phyloP scores from a whole-genome alignment of 148 eudicot species.

The Vaccinium vitisidaea region DNA sequence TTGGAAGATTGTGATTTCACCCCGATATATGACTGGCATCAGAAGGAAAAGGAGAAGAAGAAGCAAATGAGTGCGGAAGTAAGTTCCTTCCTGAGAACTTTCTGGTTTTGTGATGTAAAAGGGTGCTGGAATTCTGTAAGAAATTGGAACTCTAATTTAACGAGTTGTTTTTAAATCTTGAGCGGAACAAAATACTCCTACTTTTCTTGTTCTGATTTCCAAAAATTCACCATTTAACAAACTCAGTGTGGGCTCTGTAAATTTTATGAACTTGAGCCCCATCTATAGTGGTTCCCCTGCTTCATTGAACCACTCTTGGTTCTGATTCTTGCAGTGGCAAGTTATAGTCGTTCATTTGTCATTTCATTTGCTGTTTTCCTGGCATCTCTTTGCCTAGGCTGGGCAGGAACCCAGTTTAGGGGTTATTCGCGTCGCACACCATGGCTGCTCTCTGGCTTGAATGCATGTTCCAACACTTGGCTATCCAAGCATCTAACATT shows the following conservation, averaged over 20 bases:
- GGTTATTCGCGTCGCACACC: neutral
- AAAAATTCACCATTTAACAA: neutral
- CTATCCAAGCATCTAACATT: neutral
- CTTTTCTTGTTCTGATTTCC: neutral
- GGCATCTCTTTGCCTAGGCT: neutral
- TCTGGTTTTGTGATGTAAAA: constrained; percentile 14
- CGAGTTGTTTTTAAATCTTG: neutral
- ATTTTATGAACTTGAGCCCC: neutral
- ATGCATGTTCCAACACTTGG: neutral
- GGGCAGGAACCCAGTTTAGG: neutral
- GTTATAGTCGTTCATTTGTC: neutral
- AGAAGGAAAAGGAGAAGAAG: constrained; percentile 93
- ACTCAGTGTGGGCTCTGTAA: neutral
- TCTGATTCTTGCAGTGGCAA: constrained; percentile 1
- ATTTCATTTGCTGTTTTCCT: neutral
- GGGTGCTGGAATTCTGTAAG: neutral
- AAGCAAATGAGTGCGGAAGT: constrained; percentile 90
- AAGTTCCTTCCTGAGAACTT: constrained; percentile 26
- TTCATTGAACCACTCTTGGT: neutral
- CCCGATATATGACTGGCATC: constrained; percentile 90
- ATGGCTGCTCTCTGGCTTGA: neutral
- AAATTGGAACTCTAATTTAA: neutral
- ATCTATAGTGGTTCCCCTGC: neutral
- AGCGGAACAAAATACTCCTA: neutral
- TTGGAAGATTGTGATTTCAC: constrained; percentile 83